A percentile compares a stretch with the other conserved stretches of the same genome.
These are phyloP conservation scores for Byssothecium circinans DNA, from an alignment of 2,329 filamentous ascomycete genomes.

Conservation along the genomic window DNA sequence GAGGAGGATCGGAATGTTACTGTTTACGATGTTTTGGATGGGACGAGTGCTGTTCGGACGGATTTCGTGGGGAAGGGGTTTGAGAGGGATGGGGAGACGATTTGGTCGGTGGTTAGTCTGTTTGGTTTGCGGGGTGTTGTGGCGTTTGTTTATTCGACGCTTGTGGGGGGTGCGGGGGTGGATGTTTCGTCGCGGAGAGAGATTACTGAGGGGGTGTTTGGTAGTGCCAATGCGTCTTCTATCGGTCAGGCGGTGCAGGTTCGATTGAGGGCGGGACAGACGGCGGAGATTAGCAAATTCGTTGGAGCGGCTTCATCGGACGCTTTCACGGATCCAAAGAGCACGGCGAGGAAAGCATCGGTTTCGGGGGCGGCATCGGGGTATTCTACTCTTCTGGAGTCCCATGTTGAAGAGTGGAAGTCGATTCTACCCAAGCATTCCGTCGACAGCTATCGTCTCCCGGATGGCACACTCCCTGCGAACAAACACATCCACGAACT, in stretches of 20 bases:
- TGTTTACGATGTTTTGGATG: conserved; percentile 69
- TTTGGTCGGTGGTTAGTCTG: conserved; percentile 68
- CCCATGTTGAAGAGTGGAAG: conserved; percentile 65
- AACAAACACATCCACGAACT: conserved; percentile 60
- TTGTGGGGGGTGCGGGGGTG: conserved; percentile 51
- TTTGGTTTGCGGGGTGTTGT: conserved; percentile 63
- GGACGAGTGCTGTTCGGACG: conserved; percentile 67
- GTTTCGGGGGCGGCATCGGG: conserved; percentile 54
- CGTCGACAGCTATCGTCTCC: conserved; percentile 64
- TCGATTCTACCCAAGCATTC: conserved; percentile 61
- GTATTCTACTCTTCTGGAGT: conserved; percentile 56
- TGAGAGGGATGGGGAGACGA: conserved; percentile 54
- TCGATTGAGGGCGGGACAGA: conserved; percentile 55
- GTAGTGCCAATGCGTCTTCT: conserved; percentile 60
- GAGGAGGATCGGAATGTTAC: conserved; percentile 57
- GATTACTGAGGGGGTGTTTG: conserved; percentile 54
- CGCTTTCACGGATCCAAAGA: conserved; percentile 62
- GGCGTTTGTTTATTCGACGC: conserved; percentile 60
- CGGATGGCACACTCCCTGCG: conserved; percentile 58
- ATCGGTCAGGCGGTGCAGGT: conserved; percentile 64
- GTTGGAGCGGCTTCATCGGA: conserved; percentile 70
- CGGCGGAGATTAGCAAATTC: conserved; percentile 64
- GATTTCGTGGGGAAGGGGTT: conserved; percentile 60
- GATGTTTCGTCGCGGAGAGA: conserved; percentile 48
- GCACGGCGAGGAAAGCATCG: conserved; percentile 59